Percentiles rank a stretch among this genome's conserved stretches.
Conservation (phyloP, 345 rosid genomes). For the Linum lewisii region DNA sequence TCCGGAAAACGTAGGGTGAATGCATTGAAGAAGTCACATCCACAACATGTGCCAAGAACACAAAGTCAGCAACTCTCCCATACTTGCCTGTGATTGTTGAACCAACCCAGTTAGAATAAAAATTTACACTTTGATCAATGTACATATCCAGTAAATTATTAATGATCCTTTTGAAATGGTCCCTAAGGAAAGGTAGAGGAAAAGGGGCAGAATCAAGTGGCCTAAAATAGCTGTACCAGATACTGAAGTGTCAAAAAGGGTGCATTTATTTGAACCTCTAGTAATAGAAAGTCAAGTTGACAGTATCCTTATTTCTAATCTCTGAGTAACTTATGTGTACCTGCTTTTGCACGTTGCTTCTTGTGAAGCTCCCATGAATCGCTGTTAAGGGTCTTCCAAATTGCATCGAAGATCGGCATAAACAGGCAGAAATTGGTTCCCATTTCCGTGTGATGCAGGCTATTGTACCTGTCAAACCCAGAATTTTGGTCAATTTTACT, state of each 20-base stretch:
- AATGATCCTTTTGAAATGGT: not conserved
- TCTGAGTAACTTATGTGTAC: too few species aligned
- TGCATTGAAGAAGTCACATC: slow-evolving; percentile 62
- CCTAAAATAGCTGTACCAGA: not conserved
- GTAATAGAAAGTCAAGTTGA: not conserved
- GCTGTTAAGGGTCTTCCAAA: slow-evolving; percentile 59
- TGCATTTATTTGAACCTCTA: not conserved
- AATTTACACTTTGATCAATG: not conserved
- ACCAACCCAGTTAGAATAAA: not conserved
- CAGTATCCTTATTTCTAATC: too few species aligned
- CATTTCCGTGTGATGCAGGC: slow-evolving; percentile 68
- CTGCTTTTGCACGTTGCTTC: slow-evolving; percentile 35
- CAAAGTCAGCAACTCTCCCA: slow-evolving; percentile 67
- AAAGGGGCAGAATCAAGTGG: not conserved
- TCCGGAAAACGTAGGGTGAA: slow-evolving; percentile 49
- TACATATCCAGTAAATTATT: too few species aligned
- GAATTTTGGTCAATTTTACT: not conserved
- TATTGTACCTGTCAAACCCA: slow-evolving; percentile 54
- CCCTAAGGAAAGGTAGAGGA: not conserved
- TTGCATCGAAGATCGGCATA: slow-evolving; percentile 83
- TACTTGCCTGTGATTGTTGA: slow-evolving; percentile 24
- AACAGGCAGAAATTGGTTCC: slow-evolving; percentile 85
- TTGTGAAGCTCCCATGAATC: slow-evolving; percentile 70
- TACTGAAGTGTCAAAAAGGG: not conserved
- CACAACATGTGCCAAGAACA: slow-evolving; percentile 87